Evolutionary conservation across 2,329 filamentous ascomycete genomes (phyloP).

Genomic region (Penicillium sp.): DNA sequence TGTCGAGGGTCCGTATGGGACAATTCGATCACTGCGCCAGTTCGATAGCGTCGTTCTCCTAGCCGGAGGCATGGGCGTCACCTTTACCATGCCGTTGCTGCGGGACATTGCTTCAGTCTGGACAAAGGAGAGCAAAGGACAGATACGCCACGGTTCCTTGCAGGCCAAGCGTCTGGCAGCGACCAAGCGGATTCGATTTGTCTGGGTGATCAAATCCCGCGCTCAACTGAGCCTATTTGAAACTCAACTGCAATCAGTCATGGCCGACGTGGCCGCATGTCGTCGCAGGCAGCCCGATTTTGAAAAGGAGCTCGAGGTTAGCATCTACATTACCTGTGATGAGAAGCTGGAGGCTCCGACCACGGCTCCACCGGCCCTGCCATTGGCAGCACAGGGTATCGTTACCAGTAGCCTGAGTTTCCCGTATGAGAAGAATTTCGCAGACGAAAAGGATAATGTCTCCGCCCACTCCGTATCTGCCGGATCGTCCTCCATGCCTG

Average conservation of each 20-base stretch:
- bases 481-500: slow-evolving; percentile 8
- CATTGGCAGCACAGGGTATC: not conserved
- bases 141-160: slow-evolving; percentile 3
- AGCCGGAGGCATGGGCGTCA: slow-evolving; percentile 62
- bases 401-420: not conserved
- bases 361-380: slow-evolving; percentile 27
- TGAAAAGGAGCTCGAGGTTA: slow-evolving; percentile 52
- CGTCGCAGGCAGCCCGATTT: slow-evolving; percentile 32
- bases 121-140: slow-evolving; percentile 34
- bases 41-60: slow-evolving; percentile 63
- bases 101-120: slow-evolving; percentile 57
- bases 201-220: slow-evolving; percentile 62
- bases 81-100: slow-evolving; percentile 59
- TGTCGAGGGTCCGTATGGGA: slow-evolving; percentile 59
- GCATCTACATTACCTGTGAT: slow-evolving; percentile 59
- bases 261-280: slow-evolving; percentile 44
- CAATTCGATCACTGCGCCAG: slow-evolving; percentile 54
- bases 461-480: slow-evolving; percentile 22
- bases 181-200: slow-evolving; percentile 55
- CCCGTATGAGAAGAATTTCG: slow-evolving; percentile 12
- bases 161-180: slow-evolving; percentile 33
- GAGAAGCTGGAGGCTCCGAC: slow-evolving; percentile 41
- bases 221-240: slow-evolving; percentile 57
- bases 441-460: slow-evolving; percentile 24
- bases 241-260: slow-evolving; percentile 50